Conservation (phyloP, 208 protist species). For the Leishmania aethiopica region DNA sequence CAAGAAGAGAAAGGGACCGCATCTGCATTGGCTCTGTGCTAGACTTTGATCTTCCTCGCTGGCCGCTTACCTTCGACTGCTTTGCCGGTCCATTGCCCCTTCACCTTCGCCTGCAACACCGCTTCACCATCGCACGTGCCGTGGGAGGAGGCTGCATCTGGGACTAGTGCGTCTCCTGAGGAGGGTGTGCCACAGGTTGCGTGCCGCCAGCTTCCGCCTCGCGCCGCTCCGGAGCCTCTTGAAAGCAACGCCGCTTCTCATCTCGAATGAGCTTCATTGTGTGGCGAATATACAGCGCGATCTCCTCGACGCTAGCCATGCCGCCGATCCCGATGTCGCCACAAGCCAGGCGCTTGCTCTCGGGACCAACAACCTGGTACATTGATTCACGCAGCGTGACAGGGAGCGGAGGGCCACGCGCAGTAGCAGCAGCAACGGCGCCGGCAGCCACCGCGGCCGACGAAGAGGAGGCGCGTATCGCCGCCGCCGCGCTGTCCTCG, state of each 20-base stretch:
- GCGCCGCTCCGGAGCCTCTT: slow-evolving; percentile 8
- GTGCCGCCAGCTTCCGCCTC: neutral
- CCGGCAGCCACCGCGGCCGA: neutral
- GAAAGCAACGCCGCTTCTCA: slow-evolving; percentile 27
- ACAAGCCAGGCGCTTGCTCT: slow-evolving; percentile 94
- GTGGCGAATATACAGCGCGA: slow-evolving; percentile 60
- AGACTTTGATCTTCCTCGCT: neutral
- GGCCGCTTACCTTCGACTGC: neutral
- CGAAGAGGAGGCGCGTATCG: neutral
- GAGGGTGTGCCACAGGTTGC: neutral
- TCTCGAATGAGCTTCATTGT: slow-evolving; percentile 75
- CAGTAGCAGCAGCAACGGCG: neutral
- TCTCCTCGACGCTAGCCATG: slow-evolving; percentile 89
- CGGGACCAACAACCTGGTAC: slow-evolving; percentile 90
- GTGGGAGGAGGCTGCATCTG: neutral
- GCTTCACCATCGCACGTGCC: neutral
- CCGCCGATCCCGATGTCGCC: slow-evolving; percentile 94
- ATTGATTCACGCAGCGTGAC: slow-evolving; percentile 46
- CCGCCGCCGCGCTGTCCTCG: neutral
- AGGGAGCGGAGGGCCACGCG: slow-evolving; percentile 20
- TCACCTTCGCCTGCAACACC: neutral
- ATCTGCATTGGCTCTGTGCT: neutral
- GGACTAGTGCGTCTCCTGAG: neutral
- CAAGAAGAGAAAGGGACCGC: neutral
- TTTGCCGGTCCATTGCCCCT: neutral